These are phyloP conservation scores for Tuber indicum DNA, from an alignment of 495 filamentous ascomycete genomes.

Conservation along the genomic window DNA sequence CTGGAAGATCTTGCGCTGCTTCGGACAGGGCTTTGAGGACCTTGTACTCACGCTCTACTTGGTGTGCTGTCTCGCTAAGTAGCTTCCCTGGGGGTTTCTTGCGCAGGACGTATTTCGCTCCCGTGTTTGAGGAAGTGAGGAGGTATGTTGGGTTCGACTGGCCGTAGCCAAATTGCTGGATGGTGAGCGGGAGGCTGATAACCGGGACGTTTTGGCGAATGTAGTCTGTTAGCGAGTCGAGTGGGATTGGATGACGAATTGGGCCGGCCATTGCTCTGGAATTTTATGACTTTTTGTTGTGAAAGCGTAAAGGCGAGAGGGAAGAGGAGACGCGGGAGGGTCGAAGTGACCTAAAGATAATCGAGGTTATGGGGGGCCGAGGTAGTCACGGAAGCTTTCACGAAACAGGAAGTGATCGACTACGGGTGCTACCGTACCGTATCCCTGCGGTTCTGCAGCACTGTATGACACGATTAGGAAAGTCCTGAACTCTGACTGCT, in stretches of 20 bases:
- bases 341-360: neutral
- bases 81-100: slow-evolving; percentile 94
- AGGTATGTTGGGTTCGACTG: slow-evolving; percentile 97
- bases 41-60: slow-evolving; percentile 90
- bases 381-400: neutral
- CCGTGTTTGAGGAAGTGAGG: slow-evolving; percentile 54
- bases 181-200: slow-evolving; percentile 70
- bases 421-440: neutral
- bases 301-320: neutral
- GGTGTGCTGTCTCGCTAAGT: slow-evolving; percentile 85
- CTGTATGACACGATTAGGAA: too few species aligned
- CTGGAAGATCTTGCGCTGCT: slow-evolving; percentile 70
- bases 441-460: too few species aligned
- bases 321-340: neutral
- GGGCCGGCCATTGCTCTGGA: slow-evolving; percentile 65
- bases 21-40: slow-evolving; percentile 68
- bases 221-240: slow-evolving; percentile 68
- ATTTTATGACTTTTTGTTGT: neutral
- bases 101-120: slow-evolving; percentile 63
- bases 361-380: neutral
- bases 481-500: too few species aligned
- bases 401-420: neutral
- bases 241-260: slow-evolving; percentile 81
- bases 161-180: slow-evolving; percentile 96
- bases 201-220: slow-evolving; percentile 65